A percentile compares a stretch with the other conserved stretches of the same genome.
phyloP scores from a whole-genome alignment of 2,329 filamentous ascomycete species.

The Fusarium circinatum region DNA sequence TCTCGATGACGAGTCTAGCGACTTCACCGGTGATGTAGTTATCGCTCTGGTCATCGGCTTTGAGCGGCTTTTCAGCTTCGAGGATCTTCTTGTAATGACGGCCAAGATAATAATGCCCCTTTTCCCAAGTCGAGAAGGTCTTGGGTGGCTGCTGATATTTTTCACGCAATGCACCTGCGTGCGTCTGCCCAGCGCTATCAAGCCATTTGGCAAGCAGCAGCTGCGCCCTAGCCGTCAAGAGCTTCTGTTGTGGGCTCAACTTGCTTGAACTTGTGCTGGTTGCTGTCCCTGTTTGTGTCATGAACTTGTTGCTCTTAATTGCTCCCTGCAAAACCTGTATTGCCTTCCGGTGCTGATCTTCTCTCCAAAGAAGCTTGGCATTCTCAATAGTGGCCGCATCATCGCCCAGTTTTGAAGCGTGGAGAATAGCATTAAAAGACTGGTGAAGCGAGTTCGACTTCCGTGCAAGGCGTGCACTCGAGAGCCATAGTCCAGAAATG shows the following conservation, averaged over 20 bases:
- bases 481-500: conserved; percentile 85
- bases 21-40: conserved; percentile 83
- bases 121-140: conserved; percentile 82
- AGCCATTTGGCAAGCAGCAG: conserved; percentile 96
- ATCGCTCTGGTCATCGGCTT: conserved; percentile 79
- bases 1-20: conserved; percentile 90
- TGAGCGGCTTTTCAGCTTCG: conserved; percentile 85
- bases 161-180: conserved; percentile 79
- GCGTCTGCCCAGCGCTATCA: conserved; percentile 92
- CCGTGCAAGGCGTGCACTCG: conserved; percentile 84
- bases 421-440: conserved; percentile 92
- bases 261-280: conserved; percentile 47
- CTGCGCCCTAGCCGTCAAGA: conserved; percentile 80
- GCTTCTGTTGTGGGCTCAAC: conserved; percentile 62
- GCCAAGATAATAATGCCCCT: conserved; percentile 95
- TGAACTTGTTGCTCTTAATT: conserved; percentile 83
- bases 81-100: conserved; percentile 97
- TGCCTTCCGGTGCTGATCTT: conserved; percentile 92
- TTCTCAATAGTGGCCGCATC: conserved; percentile 93
- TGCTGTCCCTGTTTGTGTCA: conserved; percentile 56
- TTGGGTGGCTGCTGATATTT: conserved; percentile 87
- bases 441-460: conserved; percentile 86
- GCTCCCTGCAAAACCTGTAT: conserved; percentile 91
- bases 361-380: conserved; percentile 90
- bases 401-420: conserved; percentile 85